A percentile compares a stretch with the other conserved stretches of the same genome.
phyloP scores from a whole-genome alignment of 495 filamentous ascomycete genomes.

The Penicillium cinerascens region DNA sequence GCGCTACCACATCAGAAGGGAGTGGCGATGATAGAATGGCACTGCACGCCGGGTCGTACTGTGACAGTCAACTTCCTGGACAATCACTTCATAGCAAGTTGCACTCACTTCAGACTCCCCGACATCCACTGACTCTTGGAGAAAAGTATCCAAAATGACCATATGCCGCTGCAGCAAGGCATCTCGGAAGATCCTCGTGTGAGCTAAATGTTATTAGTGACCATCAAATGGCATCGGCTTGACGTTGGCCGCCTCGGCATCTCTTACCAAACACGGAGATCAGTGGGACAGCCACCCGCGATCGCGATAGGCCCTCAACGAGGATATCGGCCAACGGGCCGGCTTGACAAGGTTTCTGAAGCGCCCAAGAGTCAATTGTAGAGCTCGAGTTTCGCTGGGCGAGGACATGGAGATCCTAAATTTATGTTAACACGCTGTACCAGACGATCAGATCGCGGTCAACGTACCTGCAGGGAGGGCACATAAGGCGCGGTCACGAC shows the following conservation, averaged over 20 bases:
- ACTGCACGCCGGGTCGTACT: slow-evolving; percentile 40
- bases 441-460: background rate
- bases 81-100: no score
- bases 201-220: slow-evolving; percentile 23
- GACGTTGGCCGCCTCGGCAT: background rate
- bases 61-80: background rate
- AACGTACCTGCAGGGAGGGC: slow-evolving; percentile 39
- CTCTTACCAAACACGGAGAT: slow-evolving; percentile 40
- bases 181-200: slow-evolving; percentile 32
- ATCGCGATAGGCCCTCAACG: slow-evolving; percentile 44
- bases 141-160: slow-evolving; percentile 37
- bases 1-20: slow-evolving; percentile 29
- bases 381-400: slow-evolving; percentile 12
- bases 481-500: slow-evolving; percentile 40
- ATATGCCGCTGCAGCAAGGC: slow-evolving; percentile 39
- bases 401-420: slow-evolving; percentile 39
- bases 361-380: slow-evolving; percentile 36
- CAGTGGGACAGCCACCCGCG: slow-evolving; percentile 36
- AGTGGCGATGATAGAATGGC: slow-evolving; percentile 42
- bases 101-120: slow-evolving; percentile 35
- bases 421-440: background rate
- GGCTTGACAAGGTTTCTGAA: slow-evolving; percentile 46
- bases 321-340: slow-evolving; percentile 37
- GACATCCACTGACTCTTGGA: slow-evolving; percentile 32
- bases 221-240: background rate